Evolutionary conservation across 768 basidiomycete species (phyloP).

Genomic region (Lyophyllum decastes): DNA sequence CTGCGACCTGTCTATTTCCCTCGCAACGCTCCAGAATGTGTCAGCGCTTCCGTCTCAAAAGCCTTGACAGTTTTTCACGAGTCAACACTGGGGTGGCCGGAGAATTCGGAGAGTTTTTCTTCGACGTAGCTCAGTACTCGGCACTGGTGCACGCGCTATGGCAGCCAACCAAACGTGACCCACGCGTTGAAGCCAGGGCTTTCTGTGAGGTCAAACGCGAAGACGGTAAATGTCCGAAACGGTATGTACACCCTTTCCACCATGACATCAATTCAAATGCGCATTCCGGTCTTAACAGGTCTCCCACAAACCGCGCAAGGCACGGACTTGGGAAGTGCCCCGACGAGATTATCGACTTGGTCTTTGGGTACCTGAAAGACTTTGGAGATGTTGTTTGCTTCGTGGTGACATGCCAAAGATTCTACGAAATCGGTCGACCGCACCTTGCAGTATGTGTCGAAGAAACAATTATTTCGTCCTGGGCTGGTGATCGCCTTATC

Average conservation of each 20-base stretch:
- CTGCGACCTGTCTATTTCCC: too few relatives aligned
- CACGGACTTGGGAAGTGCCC: background rate
- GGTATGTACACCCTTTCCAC: background rate
- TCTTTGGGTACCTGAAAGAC: background rate
- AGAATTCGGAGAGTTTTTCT: background rate
- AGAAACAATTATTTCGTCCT: background rate
- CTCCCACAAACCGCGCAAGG: background rate
- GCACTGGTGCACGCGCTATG: background rate
- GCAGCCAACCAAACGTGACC: background rate
- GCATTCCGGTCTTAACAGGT: background rate
- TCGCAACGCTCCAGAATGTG: background rate
- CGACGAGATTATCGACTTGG: background rate
- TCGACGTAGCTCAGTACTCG: background rate
- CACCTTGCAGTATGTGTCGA: background rate
- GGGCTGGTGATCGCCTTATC: background rate
- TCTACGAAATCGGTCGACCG: background rate
- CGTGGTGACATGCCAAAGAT: background rate
- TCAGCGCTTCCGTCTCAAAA: background rate
- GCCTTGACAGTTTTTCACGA: constrained; percentile 1
- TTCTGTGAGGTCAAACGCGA: background rate
- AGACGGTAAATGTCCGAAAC: background rate
- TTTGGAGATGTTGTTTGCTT: background rate
- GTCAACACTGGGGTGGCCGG: background rate
- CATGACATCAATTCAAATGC: background rate
- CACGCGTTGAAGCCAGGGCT: background rate